These are phyloP conservation scores for Umbelopsis vinacea DNA, from an alignment of 192 early-diverging fungal genomes.

Conservation along the genomic window DNA sequence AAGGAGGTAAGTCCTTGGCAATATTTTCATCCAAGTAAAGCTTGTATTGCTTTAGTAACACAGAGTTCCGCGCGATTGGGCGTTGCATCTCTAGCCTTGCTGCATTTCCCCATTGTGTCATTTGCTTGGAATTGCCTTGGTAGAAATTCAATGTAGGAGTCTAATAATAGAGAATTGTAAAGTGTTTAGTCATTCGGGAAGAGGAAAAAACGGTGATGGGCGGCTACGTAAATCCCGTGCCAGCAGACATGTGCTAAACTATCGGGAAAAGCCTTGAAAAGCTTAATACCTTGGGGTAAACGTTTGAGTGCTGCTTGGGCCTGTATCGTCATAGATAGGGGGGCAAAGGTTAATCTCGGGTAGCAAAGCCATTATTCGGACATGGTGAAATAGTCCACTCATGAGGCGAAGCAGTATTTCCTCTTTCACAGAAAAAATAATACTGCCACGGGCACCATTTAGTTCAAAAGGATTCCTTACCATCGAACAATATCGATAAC, in stretches of 20 bases:
- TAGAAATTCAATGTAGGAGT: slow-evolving; percentile 55
- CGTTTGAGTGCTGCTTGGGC: slow-evolving; percentile 54
- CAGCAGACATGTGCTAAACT: background rate
- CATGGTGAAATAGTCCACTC: too few relatives aligned
- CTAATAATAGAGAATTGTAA: slow-evolving; percentile 20
- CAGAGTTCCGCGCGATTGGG: slow-evolving; percentile 41
- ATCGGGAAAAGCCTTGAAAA: too few relatives aligned
- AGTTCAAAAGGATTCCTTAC: slow-evolving; percentile 20
- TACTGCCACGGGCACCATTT: background rate
- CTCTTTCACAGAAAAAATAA: background rate
- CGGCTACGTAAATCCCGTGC: background rate
- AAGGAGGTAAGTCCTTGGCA: slow-evolving; percentile 47
- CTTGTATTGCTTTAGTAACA: slow-evolving; percentile 53
- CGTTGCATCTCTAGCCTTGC: slow-evolving; percentile 47
- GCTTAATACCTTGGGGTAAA: slow-evolving; percentile 39
- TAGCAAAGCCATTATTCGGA: background rate
- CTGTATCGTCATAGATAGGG: slow-evolving; percentile 11
- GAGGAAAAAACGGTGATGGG: slow-evolving; percentile 10
- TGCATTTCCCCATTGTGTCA: slow-evolving; percentile 52
- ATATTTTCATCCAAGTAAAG: slow-evolving; percentile 50
- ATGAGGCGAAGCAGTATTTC: background rate
- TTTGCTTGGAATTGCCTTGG: slow-evolving; percentile 43
- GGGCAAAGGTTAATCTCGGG: slow-evolving; percentile 13
- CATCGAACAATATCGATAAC: slow-evolving; percentile 49
- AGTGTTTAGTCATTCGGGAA: background rate